Base-by-base conservation (phyloP, 148 eudicot species). In the Vaccinium macrocarpon region DNA sequence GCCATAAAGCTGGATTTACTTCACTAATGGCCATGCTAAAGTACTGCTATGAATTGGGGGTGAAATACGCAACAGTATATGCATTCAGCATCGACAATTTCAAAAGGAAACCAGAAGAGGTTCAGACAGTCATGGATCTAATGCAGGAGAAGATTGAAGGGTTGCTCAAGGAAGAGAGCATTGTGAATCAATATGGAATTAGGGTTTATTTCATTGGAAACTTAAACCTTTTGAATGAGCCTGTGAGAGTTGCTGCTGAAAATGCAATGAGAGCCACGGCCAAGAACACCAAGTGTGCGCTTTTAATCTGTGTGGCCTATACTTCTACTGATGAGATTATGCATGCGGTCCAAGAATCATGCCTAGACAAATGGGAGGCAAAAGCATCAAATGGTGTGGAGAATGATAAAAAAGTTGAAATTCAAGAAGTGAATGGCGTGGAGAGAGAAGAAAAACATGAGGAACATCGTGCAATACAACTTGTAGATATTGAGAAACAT, bases 41-140 rank as follows among this genome's bases (percentile, higher is more conserved):
- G 80, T 87, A 85, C n/a, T 86, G 89, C 84, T 88, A 90, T 75
- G 90, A 84, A 86, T 57, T 90, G 59, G 89, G 85, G 19, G 76
- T 90, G 55, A 87, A 80, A 80, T 87, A 90, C 75, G 76, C 86
- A 21, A 85, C 92, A 0, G 68, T 88, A 2, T 90, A 87, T 66
- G 90, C 89, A 5, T 90, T 90, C 81, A 86, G 88, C 76, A 85
- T 90, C 25, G 90, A 90, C 76, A 90, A 88, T 72, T 90, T 88
- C 80, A 88, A 70, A 77, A 85, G 92, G 61, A 82, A 19, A 6
- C 90, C 89, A 0, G 88, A 88, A 48, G 88, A 90, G 68, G 87
- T 90, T 42, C 76, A 87, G 84, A 21, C 59, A 23, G 9, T 90
- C 53, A 90, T 88, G 92, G 88, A 90, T 19, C 42, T 87, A 9